Evolutionary conservation across 352 stramenopile species (phyloP).

Genomic region (Pythium periplocum): DNA sequence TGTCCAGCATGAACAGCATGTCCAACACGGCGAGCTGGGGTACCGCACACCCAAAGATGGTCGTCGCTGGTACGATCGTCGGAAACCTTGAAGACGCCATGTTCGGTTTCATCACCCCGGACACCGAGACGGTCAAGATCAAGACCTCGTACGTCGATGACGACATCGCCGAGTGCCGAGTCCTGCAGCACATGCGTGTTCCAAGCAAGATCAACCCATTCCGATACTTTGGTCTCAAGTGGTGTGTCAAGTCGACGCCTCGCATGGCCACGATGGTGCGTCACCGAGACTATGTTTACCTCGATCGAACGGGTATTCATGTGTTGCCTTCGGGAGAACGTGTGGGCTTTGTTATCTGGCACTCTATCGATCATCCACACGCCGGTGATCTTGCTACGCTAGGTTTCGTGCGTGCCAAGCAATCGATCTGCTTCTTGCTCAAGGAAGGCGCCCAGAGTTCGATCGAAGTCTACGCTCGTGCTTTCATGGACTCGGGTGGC

Average conservation of each 20-base stretch:
- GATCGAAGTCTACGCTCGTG: constrained; percentile 26
- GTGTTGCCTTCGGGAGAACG: constrained; percentile 22
- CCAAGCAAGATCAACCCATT: constrained; percentile 23
- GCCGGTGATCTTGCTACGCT: constrained; percentile 4
- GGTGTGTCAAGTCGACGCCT: constrained; percentile 9
- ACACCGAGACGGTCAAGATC: constrained; percentile 29
- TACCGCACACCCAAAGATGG: constrained; percentile 8
- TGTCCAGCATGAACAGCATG: too few species aligned
- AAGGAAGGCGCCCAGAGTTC: constrained; percentile 9
- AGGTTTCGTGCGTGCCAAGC: constrained; percentile 7
- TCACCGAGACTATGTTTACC: constrained; percentile 35
- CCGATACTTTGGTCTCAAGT: constrained; percentile 17
- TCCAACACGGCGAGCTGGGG: neutral
- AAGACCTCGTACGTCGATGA: constrained; percentile 19
- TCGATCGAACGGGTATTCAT: constrained; percentile 39
- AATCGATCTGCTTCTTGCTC: constrained; percentile 12
- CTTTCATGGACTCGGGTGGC: constrained; percentile 15
- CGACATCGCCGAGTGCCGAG: constrained; percentile 16
- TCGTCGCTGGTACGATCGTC: constrained; percentile 40
- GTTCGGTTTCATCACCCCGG: constrained; percentile 38
- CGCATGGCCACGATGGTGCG: constrained; percentile 15
- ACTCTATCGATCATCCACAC: constrained; percentile 28
- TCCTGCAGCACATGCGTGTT: constrained; percentile 36
- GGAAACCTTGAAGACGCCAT: constrained; percentile 60
- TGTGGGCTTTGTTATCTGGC: constrained; percentile 28